phyloP scores from a whole-genome alignment of 345 rosid genomes.

The Eucalyptus dawsonii region DNA sequence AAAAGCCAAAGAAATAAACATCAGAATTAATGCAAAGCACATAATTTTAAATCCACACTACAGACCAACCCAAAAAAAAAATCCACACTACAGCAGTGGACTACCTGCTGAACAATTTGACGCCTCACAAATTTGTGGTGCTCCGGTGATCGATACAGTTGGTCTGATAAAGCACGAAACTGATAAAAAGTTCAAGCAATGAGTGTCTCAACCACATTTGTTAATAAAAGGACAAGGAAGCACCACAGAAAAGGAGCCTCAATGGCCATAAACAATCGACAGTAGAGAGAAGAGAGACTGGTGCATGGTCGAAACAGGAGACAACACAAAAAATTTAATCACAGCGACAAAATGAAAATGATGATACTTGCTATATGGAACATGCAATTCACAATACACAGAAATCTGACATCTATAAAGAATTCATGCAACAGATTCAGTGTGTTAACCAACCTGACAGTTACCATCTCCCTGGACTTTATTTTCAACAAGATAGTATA shows the following conservation, averaged over 20 bases:
- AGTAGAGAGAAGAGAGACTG: not conserved
- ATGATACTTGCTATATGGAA: not conserved
- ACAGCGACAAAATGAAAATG: not conserved
- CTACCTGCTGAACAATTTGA: conserved; percentile 62
- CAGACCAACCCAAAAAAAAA: not conserved
- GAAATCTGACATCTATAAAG: not conserved
- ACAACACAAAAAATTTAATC: not conserved
- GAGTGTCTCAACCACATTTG: not conserved
- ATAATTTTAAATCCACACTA: not conserved
- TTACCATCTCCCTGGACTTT: conserved; percentile 68
- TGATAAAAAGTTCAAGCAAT: conserved; percentile 9
- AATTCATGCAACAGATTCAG: not conserved
- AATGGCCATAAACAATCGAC: not conserved
- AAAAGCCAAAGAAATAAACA: not conserved
- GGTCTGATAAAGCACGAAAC: conserved; percentile 88
- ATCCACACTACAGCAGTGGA: not conserved
- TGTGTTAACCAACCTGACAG: conserved; percentile 43
- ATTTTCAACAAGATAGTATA: conserved; percentile 47
- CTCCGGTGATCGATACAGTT: conserved; percentile 71
- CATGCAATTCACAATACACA: not conserved
- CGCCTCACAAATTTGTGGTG: conserved; percentile 66
- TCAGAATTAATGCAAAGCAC: not conserved
- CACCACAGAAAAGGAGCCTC: not conserved
- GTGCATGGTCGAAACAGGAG: not conserved
- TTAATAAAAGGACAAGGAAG: not conserved